Percentiles rank a stretch among this genome's conserved stretches.
These are phyloP conservation scores for Cercospora brassicicola DNA, from an alignment of 2,329 filamentous ascomycete species.

Conservation along the genomic window DNA sequence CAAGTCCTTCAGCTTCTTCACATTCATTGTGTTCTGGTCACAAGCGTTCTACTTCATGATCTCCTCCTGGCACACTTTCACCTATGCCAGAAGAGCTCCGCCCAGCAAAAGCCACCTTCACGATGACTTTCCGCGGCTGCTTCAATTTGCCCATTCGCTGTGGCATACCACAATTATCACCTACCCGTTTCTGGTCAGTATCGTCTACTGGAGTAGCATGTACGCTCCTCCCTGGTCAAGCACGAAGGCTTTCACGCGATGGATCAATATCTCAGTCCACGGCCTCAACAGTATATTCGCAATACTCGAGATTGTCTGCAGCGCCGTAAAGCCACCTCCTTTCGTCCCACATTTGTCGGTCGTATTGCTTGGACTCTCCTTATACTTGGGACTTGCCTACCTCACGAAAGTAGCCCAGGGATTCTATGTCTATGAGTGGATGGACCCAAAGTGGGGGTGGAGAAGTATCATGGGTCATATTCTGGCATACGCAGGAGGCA, in stretches of 20 bases:
- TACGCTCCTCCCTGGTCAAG: constrained; percentile 14
- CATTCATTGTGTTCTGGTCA: constrained; percentile 22
- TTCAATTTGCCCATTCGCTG: constrained; percentile 12
- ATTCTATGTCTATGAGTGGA: constrained; percentile 22
- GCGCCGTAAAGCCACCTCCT: constrained; percentile 15
- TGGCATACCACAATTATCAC: constrained; percentile 16
- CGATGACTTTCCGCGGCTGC: constrained; percentile 4
- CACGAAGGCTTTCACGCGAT: constrained; percentile 12
- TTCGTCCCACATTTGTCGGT: constrained; percentile 14
- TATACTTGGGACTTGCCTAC: constrained; percentile 19
- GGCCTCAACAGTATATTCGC: constrained; percentile 22
- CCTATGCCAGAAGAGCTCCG: constrained; percentile 3
- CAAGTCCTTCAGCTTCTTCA: constrained; percentile 24
- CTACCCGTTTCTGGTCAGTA: constrained; percentile 12
- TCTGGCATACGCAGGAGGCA: constrained; percentile 17
- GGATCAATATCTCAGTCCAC: constrained; percentile 23
- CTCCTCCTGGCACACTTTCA: constrained; percentile 19
- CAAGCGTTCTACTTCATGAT: constrained; percentile 21
- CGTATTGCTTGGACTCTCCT: constrained; percentile 9
- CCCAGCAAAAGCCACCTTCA: constrained; percentile 3
- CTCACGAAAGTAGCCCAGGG: constrained; percentile 13
- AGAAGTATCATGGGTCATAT: constrained; percentile 16
- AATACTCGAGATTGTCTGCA: constrained; percentile 14
- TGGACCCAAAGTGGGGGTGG: constrained; percentile 18
- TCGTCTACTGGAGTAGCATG: constrained; percentile 22